Conservation (phyloP, 768 basidiomycete genomes). For the Boletus eberwhitei region DNA sequence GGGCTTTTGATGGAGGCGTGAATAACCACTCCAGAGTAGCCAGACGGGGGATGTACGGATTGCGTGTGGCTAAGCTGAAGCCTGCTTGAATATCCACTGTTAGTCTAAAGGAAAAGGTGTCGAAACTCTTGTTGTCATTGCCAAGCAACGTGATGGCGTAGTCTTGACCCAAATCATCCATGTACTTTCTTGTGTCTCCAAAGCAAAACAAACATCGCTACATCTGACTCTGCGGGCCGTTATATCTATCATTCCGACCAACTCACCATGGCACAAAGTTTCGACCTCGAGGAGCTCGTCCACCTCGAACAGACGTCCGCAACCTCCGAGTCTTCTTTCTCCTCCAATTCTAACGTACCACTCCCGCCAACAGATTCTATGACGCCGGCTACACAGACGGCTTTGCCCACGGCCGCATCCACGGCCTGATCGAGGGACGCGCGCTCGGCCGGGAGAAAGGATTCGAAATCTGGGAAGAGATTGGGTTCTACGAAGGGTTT, state of each 20-base stretch:
- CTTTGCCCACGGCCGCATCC: slow-evolving; percentile 79
- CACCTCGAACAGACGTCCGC: slow-evolving; percentile 62
- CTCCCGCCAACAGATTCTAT: slow-evolving; percentile 59
- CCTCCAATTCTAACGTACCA: neutral
- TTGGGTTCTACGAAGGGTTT: slow-evolving; percentile 90
- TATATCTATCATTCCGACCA: neutral
- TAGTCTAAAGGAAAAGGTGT: neutral
- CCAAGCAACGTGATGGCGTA: neutral
- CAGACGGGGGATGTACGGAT: neutral
- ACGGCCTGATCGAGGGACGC: slow-evolving; percentile 88
- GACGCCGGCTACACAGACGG: slow-evolving; percentile 75
- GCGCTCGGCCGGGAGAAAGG: slow-evolving; percentile 87
- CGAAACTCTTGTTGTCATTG: neutral
- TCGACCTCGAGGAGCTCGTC: slow-evolving; percentile 59
- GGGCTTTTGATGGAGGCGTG: slow-evolving; percentile 8
- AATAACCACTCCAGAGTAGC: slow-evolving; percentile 9
- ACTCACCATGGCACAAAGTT: slow-evolving; percentile 24
- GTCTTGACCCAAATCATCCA: neutral
- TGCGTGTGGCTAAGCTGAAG: slow-evolving; percentile 8
- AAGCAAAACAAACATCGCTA: neutral
- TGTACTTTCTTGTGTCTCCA: neutral
- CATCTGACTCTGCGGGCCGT: too few species aligned
- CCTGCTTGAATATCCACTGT: neutral
- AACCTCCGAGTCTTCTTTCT: neutral
- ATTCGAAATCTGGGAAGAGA: slow-evolving; percentile 96